Base-by-base conservation (phyloP, 2,329 filamentous ascomycete genomes). In the Ophiostoma populinum region DNA sequence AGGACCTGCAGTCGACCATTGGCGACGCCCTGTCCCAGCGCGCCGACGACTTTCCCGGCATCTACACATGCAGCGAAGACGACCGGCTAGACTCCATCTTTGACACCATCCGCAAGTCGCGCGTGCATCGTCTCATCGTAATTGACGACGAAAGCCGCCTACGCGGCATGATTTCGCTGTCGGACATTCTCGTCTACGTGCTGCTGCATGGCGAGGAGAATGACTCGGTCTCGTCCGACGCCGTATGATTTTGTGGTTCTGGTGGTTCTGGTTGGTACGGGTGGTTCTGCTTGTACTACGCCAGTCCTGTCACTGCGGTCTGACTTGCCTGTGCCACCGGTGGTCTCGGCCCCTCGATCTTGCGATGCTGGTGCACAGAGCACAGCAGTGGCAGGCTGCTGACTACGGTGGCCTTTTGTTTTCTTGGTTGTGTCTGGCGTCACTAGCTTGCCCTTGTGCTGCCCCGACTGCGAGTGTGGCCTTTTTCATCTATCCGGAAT, bases 81-180 rank as follows among this genome's bases (percentile, higher is more conserved):
- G 90, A 98, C 55, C 76, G 86, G 37, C 68, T 98, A 33, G 87
- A 92, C 52, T 87, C 86, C 9, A 90, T 98, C 46, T 95, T 95
- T 53, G 86, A 94, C 54, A 95, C 90, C 1, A 81, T 98, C 46
- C 80, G 87, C 45, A 92, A 87, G 58, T 93, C 86, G 30, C 71
- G 92, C 41, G 87, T 98, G 19, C 90, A 98, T 57, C 72, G 90
- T 43, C 65, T 98, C 44, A 77, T 95, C 38, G 79, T 98, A 32
- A 81, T 98, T 39, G 86, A 98, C 54, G 85, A 94, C 45, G 70
- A 86, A 35, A 82, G 76, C 51, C 75, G 76, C 46, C 70, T 98
- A 37, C 80, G 78, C 53, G 90, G 90, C 31, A 73, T 98, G 37
- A 75, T 98, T 40, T 94, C 86, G 6, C 64, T 98, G 36, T 95